These are phyloP conservation scores for Cryoendolithus antarcticus DNA, from an alignment of 2,329 filamentous ascomycete species.

Conservation along the genomic window DNA sequence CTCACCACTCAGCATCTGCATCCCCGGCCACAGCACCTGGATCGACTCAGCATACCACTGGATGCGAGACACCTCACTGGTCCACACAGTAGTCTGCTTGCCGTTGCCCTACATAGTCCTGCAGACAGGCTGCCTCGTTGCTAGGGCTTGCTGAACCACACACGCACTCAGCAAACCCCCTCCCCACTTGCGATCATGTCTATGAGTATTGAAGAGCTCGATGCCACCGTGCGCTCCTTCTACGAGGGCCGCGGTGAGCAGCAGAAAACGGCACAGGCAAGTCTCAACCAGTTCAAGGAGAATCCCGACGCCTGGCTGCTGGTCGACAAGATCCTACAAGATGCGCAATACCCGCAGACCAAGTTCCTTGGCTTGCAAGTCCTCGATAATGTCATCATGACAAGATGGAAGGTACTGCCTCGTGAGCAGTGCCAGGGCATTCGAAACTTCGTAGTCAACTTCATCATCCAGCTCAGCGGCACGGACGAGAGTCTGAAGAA, in stretches of 20 bases:
- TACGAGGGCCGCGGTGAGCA: conserved; percentile 93
- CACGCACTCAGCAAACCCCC: conserved; percentile 4
- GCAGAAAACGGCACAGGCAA: conserved; percentile 91
- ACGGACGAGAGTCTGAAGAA: conserved; percentile 76
- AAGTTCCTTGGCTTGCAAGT: conserved; percentile 97
- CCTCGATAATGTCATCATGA: conserved; percentile 96
- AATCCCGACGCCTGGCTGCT: conserved; percentile 96
- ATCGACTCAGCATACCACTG: background rate
- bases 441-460: conserved; percentile 96
- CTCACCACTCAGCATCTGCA: background rate
- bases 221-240: conserved; percentile 90
- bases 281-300: conserved; percentile 96
- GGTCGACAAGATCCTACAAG: conserved; percentile 91
- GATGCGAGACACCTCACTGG: background rate
- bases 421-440: conserved; percentile 95
- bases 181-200: conserved; percentile 35
- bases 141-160: conserved; percentile 5
- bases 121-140: conserved; percentile 13
- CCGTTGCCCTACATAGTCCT: conserved; percentile 9
- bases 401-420: conserved; percentile 94
- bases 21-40: conserved; percentile 2
- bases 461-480: conserved; percentile 87
- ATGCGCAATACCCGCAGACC: conserved; percentile 86
- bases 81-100: background rate
- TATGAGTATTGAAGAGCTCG: conserved; percentile 80